These are phyloP conservation scores for Gossypium herbaceum DNA, from an alignment of 345 rosid species.

Conservation along the genomic window DNA sequence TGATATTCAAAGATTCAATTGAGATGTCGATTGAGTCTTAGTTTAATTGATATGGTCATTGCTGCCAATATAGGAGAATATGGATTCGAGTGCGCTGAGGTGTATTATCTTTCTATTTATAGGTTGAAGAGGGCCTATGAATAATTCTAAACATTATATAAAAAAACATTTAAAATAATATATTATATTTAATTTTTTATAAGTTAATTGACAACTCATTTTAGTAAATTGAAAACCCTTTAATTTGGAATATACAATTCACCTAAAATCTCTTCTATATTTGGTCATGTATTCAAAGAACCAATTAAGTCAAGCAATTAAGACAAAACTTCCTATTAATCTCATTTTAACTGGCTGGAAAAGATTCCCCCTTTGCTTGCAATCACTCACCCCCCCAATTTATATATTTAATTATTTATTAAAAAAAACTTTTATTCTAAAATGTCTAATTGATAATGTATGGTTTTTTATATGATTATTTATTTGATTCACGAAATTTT, in stretches of 20 bases:
- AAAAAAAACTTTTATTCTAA: no score
- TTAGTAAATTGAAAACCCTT: not conserved
- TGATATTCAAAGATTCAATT: not conserved
- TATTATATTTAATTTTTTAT: not conserved
- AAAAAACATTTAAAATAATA: not conserved
- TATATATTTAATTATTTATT: no score
- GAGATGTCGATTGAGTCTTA: not conserved
- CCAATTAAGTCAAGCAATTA: not conserved
- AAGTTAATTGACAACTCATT: not conserved
- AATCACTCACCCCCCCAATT: not conserved
- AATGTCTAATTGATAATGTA: no score
- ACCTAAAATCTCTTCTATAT: not conserved
- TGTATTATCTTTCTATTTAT: no score
- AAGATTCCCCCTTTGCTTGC: not conserved
- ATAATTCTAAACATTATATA: no score
- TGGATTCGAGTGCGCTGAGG: rapidly evolving
- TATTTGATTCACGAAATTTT: no score
- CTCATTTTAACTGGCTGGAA: not conserved
- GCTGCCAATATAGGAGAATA: no score
- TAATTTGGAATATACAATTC: not conserved
- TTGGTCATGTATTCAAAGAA: not conserved
- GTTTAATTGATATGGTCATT: no score
- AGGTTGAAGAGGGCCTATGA: no score
- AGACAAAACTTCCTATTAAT: slow-evolving; percentile 8
- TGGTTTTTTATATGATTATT: no score